Base-by-base conservation (phyloP, 2,329 filamentous ascomycete genomes). In the Penicillium vulpinum region DNA sequence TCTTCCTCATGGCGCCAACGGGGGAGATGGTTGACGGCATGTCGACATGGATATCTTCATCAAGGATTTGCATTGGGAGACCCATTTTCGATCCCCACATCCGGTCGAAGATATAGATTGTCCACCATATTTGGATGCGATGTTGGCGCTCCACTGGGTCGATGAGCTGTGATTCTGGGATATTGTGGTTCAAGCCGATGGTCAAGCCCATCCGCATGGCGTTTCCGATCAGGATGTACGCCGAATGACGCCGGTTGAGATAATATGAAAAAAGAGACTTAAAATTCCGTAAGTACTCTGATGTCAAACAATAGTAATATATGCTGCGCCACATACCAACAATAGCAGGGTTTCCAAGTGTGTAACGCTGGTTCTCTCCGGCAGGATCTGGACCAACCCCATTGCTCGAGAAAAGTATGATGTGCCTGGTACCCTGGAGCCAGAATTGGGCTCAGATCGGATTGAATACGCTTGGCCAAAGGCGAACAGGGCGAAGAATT, bases 31-130 rank as follows among this genome's bases (percentile, higher is more conserved):
- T 66, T 16, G 71, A 74, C 4, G 75, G 75, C 62, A 76, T 68
- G 51, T 75, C 72, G 28, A 73, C 65, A 35, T 76, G 73, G 40
- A 77, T 81, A 18, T 81, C 80, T 35, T 79, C 74, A 49, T 83
- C 80, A 13, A 75, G 73, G 6, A 83, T 77, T 38, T 79, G 77
- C 7, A 78, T 74, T 0, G 81, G 79, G 24, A 81, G 75, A 0
- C 80, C 78, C 49, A 82, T 73, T 45, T 80, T 79, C 0, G 79
- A 78, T 3, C 78, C 78, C 74, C 76, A 80, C 70, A 82, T 77
- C 2, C 80, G 74, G 54, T 75, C 72, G 38, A 73, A 74, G 21
- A 72, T 73, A 57, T 74, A 75, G 44, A 74, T 73, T 9, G 72
- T 74, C 73, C 73, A 75, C 72, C 72, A 75, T 24, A 75, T 71